A percentile compares a stretch with the other conserved stretches of the same genome.
phyloP scores from a whole-genome alignment of 75 land plant genomes.

The Isoetes taiwanensis region DNA sequence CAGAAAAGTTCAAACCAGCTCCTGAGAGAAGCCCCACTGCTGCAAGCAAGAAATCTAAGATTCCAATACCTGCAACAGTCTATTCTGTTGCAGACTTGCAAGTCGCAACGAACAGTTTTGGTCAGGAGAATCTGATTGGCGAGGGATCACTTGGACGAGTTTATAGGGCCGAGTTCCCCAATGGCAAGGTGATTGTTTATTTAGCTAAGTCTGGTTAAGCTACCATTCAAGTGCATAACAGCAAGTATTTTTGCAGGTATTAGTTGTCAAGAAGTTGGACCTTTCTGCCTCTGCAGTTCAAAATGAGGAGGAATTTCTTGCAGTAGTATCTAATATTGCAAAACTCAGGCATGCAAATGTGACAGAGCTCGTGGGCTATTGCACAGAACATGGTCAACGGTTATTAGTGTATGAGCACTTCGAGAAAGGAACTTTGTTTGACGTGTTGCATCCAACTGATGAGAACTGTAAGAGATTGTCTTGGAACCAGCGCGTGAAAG shows the following conservation, averaged over 20 bases:
- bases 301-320: constrained; percentile 64
- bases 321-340: constrained; percentile 38
- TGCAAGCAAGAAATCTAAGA: constrained; percentile 30
- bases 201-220: neutral
- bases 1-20: constrained; percentile 22
- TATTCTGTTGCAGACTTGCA: constrained; percentile 83
- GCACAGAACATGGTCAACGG: constrained; percentile 59
- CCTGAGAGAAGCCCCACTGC: constrained; percentile 24
- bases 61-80: constrained; percentile 51
- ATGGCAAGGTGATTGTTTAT: constrained; percentile 53
- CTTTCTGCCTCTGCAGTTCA: constrained; percentile 34
- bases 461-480: constrained; percentile 43
- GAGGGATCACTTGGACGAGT: constrained; percentile 89
- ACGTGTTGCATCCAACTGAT: constrained; percentile 61
- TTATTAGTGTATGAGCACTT: constrained; percentile 62
- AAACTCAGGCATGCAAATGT: constrained; percentile 57
- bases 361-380: constrained; percentile 73
- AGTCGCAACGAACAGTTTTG: constrained; percentile 77
- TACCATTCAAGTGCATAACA: neutral
- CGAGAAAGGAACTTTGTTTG: constrained; percentile 54
- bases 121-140: constrained; percentile 74
- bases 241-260: constrained; percentile 25
- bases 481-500: constrained; percentile 61
- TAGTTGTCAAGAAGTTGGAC: constrained; percentile 73
- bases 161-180: constrained; percentile 65